Base-by-base conservation (phyloP, 768 basidiomycete genomes). In the Amanita subjunquillea region DNA sequence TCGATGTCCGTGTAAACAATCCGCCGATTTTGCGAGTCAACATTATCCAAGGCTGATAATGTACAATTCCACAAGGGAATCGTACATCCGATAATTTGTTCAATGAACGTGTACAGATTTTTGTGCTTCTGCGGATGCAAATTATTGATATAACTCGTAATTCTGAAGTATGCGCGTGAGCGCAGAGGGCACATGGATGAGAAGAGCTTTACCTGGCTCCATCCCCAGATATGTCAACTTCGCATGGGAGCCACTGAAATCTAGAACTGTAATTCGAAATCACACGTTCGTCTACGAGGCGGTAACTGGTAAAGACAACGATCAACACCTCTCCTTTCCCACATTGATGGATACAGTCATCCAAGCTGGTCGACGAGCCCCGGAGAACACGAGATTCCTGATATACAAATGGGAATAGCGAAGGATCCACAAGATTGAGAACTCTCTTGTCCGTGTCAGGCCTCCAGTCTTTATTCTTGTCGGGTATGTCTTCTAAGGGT, bases 201-300 rank as follows among this genome's bases (percentile, higher is more conserved):
- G 17, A 17, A 17, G 17, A 17, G 17, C 27, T 3, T n/a, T 29
- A 29, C 27, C 6, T 29, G 27, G 27, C 25, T 4, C 4, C 3
- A 25, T 25, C 4, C 4, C 45, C 25, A 15, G 45, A 46, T 17
- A 49, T n/a, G 15, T 49, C 37, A 9, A 49, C 48, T 23, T 49
- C 34, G 9, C 37, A 49, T 6, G 47, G 47, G 4, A 48, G 47
- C 50, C 50, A 51, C 29, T 51, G 50, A 15, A 51, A 51, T 6
- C 43, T 34, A 2, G 2, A 15, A 25, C 50, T 51, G 29, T 41
- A 15, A 15, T 36, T 3, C 17, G 17, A 17, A 17, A 17, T 17
- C 17, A 17, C 17, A 17, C 17, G 17, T 17, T 17, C 17, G 17
- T 17, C 17, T 17, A 17, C 17, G 17, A 17, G 17, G 17, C 17